Conservation (phyloP, 768 basidiomycete genomes). For the Favolaschia claudopus region DNA sequence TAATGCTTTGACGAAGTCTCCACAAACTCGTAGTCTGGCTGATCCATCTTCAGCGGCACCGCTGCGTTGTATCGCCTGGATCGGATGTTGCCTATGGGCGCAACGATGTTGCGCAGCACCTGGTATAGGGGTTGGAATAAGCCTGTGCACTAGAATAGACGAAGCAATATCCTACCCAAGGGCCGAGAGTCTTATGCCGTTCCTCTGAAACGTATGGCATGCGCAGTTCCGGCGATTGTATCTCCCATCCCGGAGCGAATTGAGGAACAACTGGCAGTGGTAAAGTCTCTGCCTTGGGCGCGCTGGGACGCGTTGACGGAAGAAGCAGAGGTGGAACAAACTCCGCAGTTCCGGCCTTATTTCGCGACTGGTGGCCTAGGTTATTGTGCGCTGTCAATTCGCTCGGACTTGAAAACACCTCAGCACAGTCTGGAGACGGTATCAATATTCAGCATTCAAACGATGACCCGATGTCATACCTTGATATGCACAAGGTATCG, state of each 20-base stretch:
- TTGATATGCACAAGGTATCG: slow-evolving; percentile 56
- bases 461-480: slow-evolving; percentile 45
- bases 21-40: slow-evolving; percentile 63
- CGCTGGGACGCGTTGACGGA: slow-evolving; percentile 42
- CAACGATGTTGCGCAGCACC: slow-evolving; percentile 56
- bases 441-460: slow-evolving; percentile 15
- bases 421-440: slow-evolving; percentile 57
- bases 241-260: slow-evolving; percentile 57
- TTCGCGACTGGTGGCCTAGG: slow-evolving; percentile 45
- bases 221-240: slow-evolving; percentile 51
- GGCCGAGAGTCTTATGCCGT: slow-evolving; percentile 57
- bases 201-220: slow-evolving; percentile 56
- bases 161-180: slow-evolving; percentile 53
- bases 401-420: slow-evolving; percentile 52
- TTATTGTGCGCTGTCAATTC: slow-evolving; percentile 63
- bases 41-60: slow-evolving; percentile 36
- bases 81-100: slow-evolving; percentile 39
- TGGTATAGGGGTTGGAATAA: slow-evolving; percentile 34
- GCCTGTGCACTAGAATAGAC: slow-evolving; percentile 5
- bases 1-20: slow-evolving; percentile 48
- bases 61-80: slow-evolving; percentile 53
- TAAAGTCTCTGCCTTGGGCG: slow-evolving; percentile 38
- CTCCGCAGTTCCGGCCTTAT: too few relatives aligned
- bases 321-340: too few relatives aligned
- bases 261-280: slow-evolving; percentile 48